Evolutionary conservation across 805 yeast genomes (phyloP).

Genomic region (Torulaspora franciscae): DNA sequence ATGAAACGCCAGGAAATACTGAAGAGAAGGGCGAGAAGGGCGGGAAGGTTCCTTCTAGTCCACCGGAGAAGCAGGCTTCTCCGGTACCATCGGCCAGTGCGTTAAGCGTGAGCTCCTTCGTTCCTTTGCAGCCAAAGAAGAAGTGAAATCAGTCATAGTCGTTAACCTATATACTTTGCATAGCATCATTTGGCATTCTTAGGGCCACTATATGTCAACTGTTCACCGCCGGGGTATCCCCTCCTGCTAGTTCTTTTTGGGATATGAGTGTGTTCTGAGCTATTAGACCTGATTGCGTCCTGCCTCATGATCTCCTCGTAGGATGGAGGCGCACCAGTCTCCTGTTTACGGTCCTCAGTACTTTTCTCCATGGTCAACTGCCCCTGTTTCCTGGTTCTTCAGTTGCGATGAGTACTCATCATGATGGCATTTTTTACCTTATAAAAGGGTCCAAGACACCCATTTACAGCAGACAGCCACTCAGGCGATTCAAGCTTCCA

Average conservation of each 20-base stretch:
- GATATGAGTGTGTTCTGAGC: slow-evolving; percentile 5
- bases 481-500: not conserved
- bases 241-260: slow-evolving; percentile 9
- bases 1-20: not conserved
- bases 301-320: slow-evolving; percentile 25
- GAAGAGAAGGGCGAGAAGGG: not conserved
- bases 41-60: not conserved
- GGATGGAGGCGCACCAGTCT: slow-evolving; percentile 23
- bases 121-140: slow-evolving; percentile 31
- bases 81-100: slow-evolving; percentile 4
- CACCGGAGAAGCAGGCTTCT: not conserved
- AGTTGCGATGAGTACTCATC: not conserved
- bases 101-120: slow-evolving; percentile 23
- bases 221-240: slow-evolving; percentile 17
- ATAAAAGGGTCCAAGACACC: not conserved
- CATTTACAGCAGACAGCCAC: not conserved
- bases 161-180: slow-evolving; percentile 1
- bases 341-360: slow-evolving; percentile 1
- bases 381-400: not conserved
- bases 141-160: slow-evolving; percentile 6
- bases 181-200: not conserved
- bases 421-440: not conserved
- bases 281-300: slow-evolving; percentile 5
- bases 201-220: slow-evolving; percentile 7
- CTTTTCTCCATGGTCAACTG: not conserved